phyloP scores from a whole-genome alignment of 371 early-diverging fungal species.

The Mycotypha africana region DNA sequence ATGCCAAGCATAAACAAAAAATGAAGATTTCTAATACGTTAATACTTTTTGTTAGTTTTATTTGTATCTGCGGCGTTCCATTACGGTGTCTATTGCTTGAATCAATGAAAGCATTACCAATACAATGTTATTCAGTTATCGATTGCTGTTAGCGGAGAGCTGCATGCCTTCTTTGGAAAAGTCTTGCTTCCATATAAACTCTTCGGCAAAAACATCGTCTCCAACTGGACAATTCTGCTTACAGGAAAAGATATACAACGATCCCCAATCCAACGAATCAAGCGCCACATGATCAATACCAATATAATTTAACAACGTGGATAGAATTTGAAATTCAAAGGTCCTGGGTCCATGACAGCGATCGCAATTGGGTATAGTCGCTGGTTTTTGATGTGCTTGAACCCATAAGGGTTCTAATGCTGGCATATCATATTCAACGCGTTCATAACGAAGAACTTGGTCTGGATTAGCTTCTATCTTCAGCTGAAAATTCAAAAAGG shows the following conservation, averaged over 20 bases:
- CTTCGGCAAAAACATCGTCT: slow-evolving; percentile 53
- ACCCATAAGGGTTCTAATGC: slow-evolving; percentile 76
- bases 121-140: too few species aligned
- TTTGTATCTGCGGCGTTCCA: too few species aligned
- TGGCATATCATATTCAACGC: slow-evolving; percentile 62
- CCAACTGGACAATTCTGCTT: slow-evolving; percentile 69
- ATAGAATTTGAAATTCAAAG: slow-evolving; percentile 88
- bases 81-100: too few species aligned
- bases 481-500: slow-evolving; percentile 89
- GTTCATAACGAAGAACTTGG: slow-evolving; percentile 85
- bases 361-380: slow-evolving; percentile 67
- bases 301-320: slow-evolving; percentile 75
- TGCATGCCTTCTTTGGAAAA: slow-evolving; percentile 67
- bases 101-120: too few species aligned
- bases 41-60: too few species aligned
- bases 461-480: slow-evolving; percentile 73
- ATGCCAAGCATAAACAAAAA: too few species aligned
- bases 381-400: slow-evolving; percentile 63
- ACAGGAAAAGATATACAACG: slow-evolving; percentile 85
- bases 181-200: slow-evolving; percentile 64
- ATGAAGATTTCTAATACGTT: too few species aligned
- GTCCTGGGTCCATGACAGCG: slow-evolving; percentile 70
- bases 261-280: slow-evolving; percentile 90
- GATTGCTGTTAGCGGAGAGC: too few species aligned
- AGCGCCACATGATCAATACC: slow-evolving; percentile 67